Evolutionary conservation across 2,329 filamentous ascomycete genomes (phyloP).

Genomic region (Metarhizium brunneum): DNA sequence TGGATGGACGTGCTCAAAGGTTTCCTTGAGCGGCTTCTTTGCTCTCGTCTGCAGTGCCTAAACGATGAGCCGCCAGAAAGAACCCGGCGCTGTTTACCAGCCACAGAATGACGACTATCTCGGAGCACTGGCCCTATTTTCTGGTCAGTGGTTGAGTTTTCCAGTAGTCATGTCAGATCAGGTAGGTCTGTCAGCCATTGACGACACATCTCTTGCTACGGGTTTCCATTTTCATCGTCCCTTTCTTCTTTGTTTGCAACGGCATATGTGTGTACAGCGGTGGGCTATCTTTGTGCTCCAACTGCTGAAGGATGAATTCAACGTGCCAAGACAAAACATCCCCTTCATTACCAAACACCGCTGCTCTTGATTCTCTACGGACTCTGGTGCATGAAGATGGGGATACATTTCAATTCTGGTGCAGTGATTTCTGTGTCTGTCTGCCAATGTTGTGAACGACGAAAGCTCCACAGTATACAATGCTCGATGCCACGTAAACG

Average conservation of each 20-base stretch:
- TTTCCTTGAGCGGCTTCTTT: not conserved
- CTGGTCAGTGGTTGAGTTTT: not conserved
- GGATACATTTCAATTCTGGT: constrained; percentile 29
- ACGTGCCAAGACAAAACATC: constrained; percentile 45
- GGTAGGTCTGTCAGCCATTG: not conserved
- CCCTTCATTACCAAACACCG: constrained; percentile 52
- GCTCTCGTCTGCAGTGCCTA: not conserved
- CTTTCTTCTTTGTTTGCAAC: constrained; percentile 13
- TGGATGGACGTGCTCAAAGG: not conserved
- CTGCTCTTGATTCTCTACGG: constrained; percentile 27
- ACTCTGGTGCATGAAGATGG: constrained; percentile 47
- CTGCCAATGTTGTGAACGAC: not conserved
- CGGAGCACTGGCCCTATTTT: not conserved
- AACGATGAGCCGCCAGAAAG: not conserved
- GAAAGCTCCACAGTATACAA: too few relatives aligned
- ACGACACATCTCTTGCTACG: not conserved
- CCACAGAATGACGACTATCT: not conserved
- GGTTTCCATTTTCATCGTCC: not conserved
- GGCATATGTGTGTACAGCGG: constrained; percentile 54
- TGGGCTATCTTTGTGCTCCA: constrained; percentile 40
- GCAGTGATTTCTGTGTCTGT: not conserved
- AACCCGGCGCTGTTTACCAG: not conserved
- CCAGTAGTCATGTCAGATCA: not conserved
- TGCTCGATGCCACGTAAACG: too few relatives aligned
- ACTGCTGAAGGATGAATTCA: constrained; percentile 46